phyloP scores from a whole-genome alignment of 1,284 basidiomycete species.

The Trichosporon inkin region DNA sequence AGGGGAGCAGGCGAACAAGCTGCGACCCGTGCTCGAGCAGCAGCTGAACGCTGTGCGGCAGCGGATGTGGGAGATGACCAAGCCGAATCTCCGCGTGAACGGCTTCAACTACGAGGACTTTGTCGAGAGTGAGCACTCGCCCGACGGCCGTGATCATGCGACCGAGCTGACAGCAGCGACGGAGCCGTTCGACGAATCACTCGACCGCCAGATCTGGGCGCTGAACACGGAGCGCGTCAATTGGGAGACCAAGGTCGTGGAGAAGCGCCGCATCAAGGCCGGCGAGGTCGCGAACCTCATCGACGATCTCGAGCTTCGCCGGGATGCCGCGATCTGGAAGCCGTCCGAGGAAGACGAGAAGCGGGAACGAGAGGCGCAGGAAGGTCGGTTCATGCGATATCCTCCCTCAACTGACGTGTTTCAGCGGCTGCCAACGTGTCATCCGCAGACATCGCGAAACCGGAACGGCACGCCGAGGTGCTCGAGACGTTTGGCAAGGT shows the following conservation, averaged over 20 bases:
- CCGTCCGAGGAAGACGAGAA: slow-evolving; percentile 34
- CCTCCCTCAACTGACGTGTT: neutral
- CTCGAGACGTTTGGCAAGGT: slow-evolving; percentile 32
- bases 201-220: slow-evolving; percentile 68
- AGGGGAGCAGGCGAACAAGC: slow-evolving; percentile 29
- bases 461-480: slow-evolving; percentile 38
- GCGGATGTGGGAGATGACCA: slow-evolving; percentile 57
- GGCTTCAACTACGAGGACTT: slow-evolving; percentile 68
- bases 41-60: slow-evolving; percentile 33
- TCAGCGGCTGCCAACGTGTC: slow-evolving; percentile 8
- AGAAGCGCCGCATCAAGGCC: slow-evolving; percentile 60
- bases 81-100: slow-evolving; percentile 70
- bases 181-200: slow-evolving; percentile 72
- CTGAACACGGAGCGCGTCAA: slow-evolving; percentile 62
- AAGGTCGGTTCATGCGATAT: neutral
- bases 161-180: slow-evolving; percentile 54
- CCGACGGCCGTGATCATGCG: neutral
- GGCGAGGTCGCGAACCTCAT: slow-evolving; percentile 56
- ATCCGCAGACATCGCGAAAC: slow-evolving; percentile 28
- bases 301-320: slow-evolving; percentile 54
- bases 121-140: slow-evolving; percentile 51
- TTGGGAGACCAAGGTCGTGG: slow-evolving; percentile 64
- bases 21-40: slow-evolving; percentile 40
- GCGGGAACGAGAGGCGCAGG: neutral
- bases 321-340: slow-evolving; percentile 51